These are phyloP conservation scores for Picea mariana DNA, from an alignment of 83 land plant genomes.

Conservation along the genomic window DNA sequence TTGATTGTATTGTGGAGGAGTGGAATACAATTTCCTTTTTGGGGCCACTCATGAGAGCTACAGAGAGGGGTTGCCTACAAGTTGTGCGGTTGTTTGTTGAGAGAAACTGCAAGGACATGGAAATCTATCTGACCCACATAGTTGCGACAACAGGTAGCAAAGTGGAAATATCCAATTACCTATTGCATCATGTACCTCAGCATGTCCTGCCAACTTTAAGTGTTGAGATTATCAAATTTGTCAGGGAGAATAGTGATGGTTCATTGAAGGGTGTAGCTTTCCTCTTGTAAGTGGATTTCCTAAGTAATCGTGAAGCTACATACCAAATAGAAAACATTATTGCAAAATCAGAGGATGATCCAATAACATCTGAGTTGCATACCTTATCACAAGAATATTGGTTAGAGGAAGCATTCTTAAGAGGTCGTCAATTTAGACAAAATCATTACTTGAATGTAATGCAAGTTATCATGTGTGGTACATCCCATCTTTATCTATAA, in stretches of 20 bases:
- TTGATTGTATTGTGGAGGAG: slow-evolving; percentile 92
- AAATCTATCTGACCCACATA: slow-evolving; percentile 85
- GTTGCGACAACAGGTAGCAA: slow-evolving; percentile 61
- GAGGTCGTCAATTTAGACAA: too few relatives aligned
- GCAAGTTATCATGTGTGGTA: slow-evolving; percentile 53
- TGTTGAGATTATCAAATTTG: slow-evolving; percentile 88
- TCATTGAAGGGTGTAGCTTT: slow-evolving; percentile 88
- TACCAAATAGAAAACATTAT: slow-evolving; percentile 83
- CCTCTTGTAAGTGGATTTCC: slow-evolving; percentile 73
- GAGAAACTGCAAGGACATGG: slow-evolving; percentile 92
- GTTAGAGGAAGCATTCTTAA: slow-evolving; percentile 44
- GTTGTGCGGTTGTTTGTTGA: slow-evolving; percentile 66
- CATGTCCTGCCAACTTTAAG: slow-evolving; percentile 79
- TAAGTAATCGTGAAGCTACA: slow-evolving; percentile 72
- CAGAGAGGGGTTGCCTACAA: too few relatives aligned
- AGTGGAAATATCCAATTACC: too few relatives aligned
- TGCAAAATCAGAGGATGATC: slow-evolving; percentile 74
- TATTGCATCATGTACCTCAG: slow-evolving; percentile 65
- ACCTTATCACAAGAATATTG: slow-evolving; percentile 67
- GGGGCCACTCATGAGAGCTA: too few relatives aligned
- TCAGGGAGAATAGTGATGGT: slow-evolving; percentile 83
- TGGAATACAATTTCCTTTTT: slow-evolving; percentile 23
- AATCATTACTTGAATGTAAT: slow-evolving; percentile 11
- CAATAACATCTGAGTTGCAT: slow-evolving; percentile 65
- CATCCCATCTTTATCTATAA: slow-evolving; percentile 44